These are phyloP conservation scores for Tulasnella sp. DNA, from an alignment of 768 basidiomycete species.

Conservation along the genomic window DNA sequence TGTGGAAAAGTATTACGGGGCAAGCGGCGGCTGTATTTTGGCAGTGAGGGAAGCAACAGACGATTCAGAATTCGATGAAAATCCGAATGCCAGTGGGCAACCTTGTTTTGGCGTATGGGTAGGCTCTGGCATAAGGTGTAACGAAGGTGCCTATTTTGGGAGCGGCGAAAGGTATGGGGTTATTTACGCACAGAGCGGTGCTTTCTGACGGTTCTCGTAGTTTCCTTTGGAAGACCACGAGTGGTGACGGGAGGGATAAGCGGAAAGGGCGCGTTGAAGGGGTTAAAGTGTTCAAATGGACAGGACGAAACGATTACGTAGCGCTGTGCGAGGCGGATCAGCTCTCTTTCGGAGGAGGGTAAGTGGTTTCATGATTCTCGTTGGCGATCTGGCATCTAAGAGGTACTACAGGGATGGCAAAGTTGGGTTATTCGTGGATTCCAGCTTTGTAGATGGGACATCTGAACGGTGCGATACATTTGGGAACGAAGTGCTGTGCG, in stretches of 20 bases:
- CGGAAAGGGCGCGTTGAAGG: slow-evolving; percentile 16
- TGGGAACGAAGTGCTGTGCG: slow-evolving; percentile 69
- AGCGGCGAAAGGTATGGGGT: slow-evolving; percentile 64
- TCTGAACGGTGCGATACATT: slow-evolving; percentile 80
- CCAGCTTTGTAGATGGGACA: slow-evolving; percentile 67
- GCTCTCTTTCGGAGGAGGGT: slow-evolving; percentile 91
- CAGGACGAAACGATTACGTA: slow-evolving; percentile 82
- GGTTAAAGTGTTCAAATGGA: slow-evolving; percentile 64
- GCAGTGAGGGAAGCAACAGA: slow-evolving; percentile 53
- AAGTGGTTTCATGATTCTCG: slow-evolving; percentile 24
- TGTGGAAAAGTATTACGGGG: slow-evolving; percentile 22
- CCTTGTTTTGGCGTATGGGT: slow-evolving; percentile 71
- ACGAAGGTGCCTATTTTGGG: slow-evolving; percentile 66
- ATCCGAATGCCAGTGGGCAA: background rate
- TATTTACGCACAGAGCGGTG: background rate
- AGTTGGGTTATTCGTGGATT: slow-evolving; percentile 82
- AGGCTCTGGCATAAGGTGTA: slow-evolving; percentile 46
- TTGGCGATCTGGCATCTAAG: background rate
- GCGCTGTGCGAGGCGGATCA: slow-evolving; percentile 69
- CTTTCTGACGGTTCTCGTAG: slow-evolving; percentile 28
- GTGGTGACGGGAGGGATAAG: slow-evolving; percentile 16
- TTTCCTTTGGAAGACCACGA: slow-evolving; percentile 55
- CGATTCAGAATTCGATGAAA: background rate
- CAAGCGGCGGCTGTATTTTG: slow-evolving; percentile 41
- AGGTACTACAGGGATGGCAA: slow-evolving; percentile 52